These are phyloP conservation scores for Funneliformis mosseae DNA, from an alignment of 192 early-diverging fungal species.

Conservation along the genomic window DNA sequence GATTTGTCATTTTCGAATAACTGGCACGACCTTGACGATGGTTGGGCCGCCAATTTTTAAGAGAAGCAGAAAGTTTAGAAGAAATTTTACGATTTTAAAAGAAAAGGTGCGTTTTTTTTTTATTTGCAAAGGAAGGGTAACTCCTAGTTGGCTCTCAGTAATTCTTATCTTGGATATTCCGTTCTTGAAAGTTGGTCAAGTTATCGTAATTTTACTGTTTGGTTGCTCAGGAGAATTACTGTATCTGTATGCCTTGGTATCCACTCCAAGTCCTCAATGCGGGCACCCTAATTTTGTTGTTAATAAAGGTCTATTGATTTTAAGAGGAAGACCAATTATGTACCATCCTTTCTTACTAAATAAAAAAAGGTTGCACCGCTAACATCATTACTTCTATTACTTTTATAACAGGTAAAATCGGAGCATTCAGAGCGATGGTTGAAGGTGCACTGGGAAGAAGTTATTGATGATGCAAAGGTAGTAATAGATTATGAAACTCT, in stretches of 20 bases:
- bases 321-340: too few species aligned
- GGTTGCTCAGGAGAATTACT: too few species aligned
- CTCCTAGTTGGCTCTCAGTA: not conserved
- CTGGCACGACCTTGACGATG: not conserved
- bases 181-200: too few species aligned
- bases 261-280: too few species aligned
- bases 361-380: too few species aligned
- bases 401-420: not conserved
- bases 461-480: not conserved
- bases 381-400: too few species aligned
- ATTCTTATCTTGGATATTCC: too few species aligned
- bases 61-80: not conserved
- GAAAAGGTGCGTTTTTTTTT: conserved; percentile 7
- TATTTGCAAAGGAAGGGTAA: not conserved
- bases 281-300: too few species aligned
- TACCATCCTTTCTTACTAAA: too few species aligned
- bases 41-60: not conserved
- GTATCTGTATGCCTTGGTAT: too few species aligned
- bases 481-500: not conserved
- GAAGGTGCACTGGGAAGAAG: not conserved
- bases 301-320: too few species aligned
- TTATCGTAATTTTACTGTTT: too few species aligned
- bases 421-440: not conserved
- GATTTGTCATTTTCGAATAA: not conserved
- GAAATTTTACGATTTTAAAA: not conserved